Conservation (phyloP, 2,329 filamentous ascomycete genomes). For the Leptodontidium sp. region DNA sequence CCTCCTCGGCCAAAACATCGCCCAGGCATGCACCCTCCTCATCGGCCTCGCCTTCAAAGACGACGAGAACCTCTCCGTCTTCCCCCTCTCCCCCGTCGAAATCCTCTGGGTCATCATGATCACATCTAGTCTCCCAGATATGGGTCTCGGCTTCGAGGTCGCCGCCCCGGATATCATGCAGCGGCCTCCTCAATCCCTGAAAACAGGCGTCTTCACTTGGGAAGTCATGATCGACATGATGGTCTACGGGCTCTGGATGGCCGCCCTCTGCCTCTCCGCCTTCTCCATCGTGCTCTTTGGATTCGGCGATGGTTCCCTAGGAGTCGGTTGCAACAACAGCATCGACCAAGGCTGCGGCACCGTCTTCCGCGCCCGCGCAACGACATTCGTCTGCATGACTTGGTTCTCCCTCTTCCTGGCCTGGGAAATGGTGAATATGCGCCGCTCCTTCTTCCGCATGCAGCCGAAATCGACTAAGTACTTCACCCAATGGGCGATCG, state of each 20-base stretch:
- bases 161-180: conserved; percentile 79
- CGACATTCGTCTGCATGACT: conserved; percentile 76
- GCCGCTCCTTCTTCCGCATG: conserved; percentile 79
- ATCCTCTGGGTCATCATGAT: conserved; percentile 97
- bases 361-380: conserved; percentile 76
- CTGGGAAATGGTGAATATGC: conserved; percentile 80
- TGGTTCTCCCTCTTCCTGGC: conserved; percentile 81
- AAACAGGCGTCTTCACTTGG: conserved; percentile 76
- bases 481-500: conserved; percentile 71
- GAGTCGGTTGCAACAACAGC: conserved; percentile 65
- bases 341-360: conserved; percentile 64
- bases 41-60: conserved; percentile 87
- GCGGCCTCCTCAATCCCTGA: conserved; percentile 76
- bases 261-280: conserved; percentile 68
- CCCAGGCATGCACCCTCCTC: conserved; percentile 82
- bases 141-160: conserved; percentile 83
- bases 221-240: conserved; percentile 83
- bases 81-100: conserved; percentile 84
- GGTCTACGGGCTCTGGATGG: conserved; percentile 82
- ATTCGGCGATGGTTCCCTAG: conserved; percentile 64
- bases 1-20: conserved; percentile 76
- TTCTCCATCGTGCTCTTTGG: conserved; percentile 72
- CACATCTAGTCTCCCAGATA: conserved; percentile 86
- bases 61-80: conserved; percentile 74
- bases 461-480: conserved; percentile 67